Percentiles rank a stretch among this genome's conserved stretches.
Conservation (phyloP, 768 basidiomycete genomes). For the Favolaschia claudopus region DNA sequence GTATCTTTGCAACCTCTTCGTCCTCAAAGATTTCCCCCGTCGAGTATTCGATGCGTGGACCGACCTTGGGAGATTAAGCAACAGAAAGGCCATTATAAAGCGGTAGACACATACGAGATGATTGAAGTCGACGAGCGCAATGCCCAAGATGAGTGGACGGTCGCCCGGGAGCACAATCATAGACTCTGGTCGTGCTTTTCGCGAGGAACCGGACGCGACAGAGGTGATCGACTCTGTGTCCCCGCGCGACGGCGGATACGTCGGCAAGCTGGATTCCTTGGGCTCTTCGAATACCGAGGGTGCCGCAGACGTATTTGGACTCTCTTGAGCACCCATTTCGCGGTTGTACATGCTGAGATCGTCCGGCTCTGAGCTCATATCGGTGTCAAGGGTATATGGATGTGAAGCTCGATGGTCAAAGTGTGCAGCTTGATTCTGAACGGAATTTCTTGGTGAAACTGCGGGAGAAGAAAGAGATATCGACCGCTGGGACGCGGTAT, state of each 20-base stretch:
- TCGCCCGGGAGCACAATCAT: conserved; percentile 67
- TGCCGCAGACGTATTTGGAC: conserved; percentile 59
- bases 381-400: conserved; percentile 59
- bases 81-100: conserved; percentile 18
- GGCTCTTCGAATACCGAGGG: conserved; percentile 54
- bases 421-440: conserved; percentile 31
- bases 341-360: conserved; percentile 58
- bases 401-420: conserved; percentile 51
- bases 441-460: conserved; percentile 55
- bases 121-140: conserved; percentile 95
- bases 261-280: conserved; percentile 44
- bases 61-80: conserved; percentile 64
- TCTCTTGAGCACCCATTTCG: conserved; percentile 48
- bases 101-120: conserved; percentile 70
- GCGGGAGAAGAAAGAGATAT: conserved; percentile 76
- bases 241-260: conserved; percentile 67
- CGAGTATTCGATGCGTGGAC: conserved; percentile 89
- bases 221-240: conserved; percentile 68
- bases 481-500: conserved; percentile 82
- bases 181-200: conserved; percentile 83
- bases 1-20: conserved; percentile 81
- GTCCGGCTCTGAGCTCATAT: conserved; percentile 61
- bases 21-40: conserved; percentile 83
- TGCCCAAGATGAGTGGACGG: conserved; percentile 78
- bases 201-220: conserved; percentile 67